Percentiles rank a stretch among this genome's conserved stretches.
Evolutionary conservation across 108 stramenopile genomes (phyloP).

Genomic region (Conticribra guillardii): DNA sequence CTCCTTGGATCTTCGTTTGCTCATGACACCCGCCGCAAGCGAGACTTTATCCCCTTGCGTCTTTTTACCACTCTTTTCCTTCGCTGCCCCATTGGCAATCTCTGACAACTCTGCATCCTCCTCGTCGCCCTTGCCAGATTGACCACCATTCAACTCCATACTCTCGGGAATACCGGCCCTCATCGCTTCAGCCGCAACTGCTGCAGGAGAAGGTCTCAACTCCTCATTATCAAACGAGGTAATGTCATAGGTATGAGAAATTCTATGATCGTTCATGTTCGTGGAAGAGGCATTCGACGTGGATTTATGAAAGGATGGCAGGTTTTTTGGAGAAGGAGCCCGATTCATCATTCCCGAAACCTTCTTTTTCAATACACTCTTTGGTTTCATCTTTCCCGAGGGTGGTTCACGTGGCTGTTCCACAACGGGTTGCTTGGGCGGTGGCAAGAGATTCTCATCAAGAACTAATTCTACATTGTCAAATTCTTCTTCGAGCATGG

Average conservation of each 20-base stretch:
- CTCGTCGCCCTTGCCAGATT: neutral
- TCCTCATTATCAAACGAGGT: conserved; percentile 9
- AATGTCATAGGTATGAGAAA: conserved; percentile 13
- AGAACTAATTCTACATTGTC: conserved; percentile 41
- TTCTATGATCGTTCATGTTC: neutral
- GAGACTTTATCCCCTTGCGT: neutral
- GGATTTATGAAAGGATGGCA: neutral
- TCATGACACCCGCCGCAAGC: neutral
- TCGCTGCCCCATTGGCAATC: neutral
- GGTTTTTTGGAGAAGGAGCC: conserved; percentile 1
- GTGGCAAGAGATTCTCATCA: conserved; percentile 15
- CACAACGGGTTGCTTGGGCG: neutral
- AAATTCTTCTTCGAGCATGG: conserved; percentile 6
- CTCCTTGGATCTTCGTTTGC: neutral
- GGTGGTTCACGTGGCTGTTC: neutral
- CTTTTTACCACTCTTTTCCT: neutral
- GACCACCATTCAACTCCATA: neutral
- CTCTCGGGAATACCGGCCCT: neutral
- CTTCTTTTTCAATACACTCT: conserved; percentile 20
- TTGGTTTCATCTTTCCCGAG: neutral
- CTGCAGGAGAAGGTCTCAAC: neutral
- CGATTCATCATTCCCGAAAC: conserved; percentile 13
- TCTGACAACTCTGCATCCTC: neutral
- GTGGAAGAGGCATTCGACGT: neutral
- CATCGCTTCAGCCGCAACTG: neutral